Evolutionary conservation across 805 yeast genomes (phyloP).

Genomic region (Myxozyma neotropica): DNA sequence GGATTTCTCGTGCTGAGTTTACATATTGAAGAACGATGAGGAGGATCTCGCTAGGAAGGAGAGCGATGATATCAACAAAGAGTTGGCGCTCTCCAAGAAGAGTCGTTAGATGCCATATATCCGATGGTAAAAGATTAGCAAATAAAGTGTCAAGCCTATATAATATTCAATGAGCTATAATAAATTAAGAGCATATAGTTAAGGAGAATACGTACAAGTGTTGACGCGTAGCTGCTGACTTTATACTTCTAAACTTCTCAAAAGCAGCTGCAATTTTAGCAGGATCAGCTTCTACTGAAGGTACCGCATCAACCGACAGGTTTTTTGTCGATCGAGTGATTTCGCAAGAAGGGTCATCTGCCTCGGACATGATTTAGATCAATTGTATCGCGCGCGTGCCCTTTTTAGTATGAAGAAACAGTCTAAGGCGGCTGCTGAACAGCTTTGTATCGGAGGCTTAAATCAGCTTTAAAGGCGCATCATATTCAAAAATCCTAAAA

Average conservation of each 20-base stretch:
- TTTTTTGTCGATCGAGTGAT: neutral
- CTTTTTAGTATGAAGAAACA: no score
- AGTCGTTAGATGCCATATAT: constrained; percentile 31
- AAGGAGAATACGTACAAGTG: constrained; percentile 15
- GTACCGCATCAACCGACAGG: neutral
- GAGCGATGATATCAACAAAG: constrained; percentile 27
- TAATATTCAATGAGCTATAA: no score
- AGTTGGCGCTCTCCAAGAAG: constrained; percentile 28
- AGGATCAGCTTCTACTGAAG: neutral
- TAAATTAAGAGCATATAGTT: no score
- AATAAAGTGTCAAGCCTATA: constrained; percentile 18
- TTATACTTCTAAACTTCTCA: constrained; percentile 17
- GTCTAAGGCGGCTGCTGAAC: neutral
- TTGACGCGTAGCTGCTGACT: constrained; percentile 21
- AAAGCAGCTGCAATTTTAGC: constrained; percentile 10
- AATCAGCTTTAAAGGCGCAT: no score
- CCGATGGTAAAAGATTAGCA: constrained; percentile 28
- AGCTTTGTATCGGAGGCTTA: neutral
- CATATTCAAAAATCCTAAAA: no score
- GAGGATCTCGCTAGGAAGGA: constrained; percentile 28
- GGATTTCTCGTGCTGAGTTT: constrained; percentile 24
- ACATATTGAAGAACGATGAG: constrained; percentile 27
- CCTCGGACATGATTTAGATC: neutral
- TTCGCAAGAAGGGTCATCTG: neutral
- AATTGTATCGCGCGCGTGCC: neutral